A percentile compares a stretch with the other conserved stretches of the same genome.
phyloP scores from a whole-genome alignment of 805 yeast species.

The Cyberlindnera nakhonratchasimensis region DNA sequence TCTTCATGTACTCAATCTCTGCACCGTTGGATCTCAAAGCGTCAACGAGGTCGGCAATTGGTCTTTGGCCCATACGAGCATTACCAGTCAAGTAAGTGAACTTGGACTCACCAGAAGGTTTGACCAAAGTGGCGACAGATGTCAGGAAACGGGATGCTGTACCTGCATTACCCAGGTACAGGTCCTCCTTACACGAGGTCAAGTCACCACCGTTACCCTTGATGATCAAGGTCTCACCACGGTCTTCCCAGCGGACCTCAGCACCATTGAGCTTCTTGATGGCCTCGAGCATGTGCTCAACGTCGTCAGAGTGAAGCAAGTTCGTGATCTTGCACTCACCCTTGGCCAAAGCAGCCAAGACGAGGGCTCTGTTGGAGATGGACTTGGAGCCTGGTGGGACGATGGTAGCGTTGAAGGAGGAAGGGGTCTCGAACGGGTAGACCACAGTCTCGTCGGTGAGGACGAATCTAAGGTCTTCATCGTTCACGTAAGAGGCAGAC shows the following conservation, averaged over 20 bases:
- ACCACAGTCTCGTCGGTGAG: constrained; percentile 80
- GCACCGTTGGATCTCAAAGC: constrained; percentile 84
- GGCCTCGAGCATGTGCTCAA: constrained; percentile 91
- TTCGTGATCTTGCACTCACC: constrained; percentile 84
- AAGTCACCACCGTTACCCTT: constrained; percentile 82
- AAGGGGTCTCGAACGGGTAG: constrained; percentile 43
- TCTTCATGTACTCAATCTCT: constrained; percentile 63
- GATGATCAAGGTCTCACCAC: constrained; percentile 84
- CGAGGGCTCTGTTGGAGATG: constrained; percentile 90
- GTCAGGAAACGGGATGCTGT: constrained; percentile 95
- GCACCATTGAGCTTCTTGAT: constrained; percentile 80
- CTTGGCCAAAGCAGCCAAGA: constrained; percentile 85
- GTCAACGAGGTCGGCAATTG: constrained; percentile 93
- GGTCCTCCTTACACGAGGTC: constrained; percentile 56
- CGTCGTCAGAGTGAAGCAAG: constrained; percentile 92
- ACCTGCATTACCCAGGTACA: constrained; percentile 96
- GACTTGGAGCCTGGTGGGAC: constrained; percentile 97
- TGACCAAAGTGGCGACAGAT: constrained; percentile 83
- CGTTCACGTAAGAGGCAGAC: constrained; percentile 80
- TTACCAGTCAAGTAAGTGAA: constrained; percentile 82
- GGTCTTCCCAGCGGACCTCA: constrained; percentile 73
- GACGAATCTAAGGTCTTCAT: constrained; percentile 75
- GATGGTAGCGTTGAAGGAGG: constrained; percentile 38
- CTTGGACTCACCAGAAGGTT: constrained; percentile 39
- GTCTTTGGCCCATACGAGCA: constrained; percentile 95